These are phyloP conservation scores for Dactylellina haptotyla DNA, from an alignment of 2,329 filamentous ascomycete genomes.

Conservation along the genomic window DNA sequence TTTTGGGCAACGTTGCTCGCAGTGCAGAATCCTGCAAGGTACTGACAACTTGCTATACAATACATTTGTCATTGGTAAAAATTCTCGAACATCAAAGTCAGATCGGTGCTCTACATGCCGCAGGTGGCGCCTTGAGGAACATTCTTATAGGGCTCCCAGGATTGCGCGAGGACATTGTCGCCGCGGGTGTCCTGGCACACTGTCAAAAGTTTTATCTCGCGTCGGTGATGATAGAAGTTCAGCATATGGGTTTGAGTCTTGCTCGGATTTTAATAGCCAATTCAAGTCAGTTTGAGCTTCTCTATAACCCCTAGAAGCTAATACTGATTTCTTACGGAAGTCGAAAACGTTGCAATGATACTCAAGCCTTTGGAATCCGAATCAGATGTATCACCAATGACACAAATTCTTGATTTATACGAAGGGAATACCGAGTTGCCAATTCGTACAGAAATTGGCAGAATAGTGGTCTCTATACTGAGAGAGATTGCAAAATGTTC, in stretches of 20 bases:
- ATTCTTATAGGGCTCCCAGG: conserved; percentile 61
- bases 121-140: conserved; percentile 65
- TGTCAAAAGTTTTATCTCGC: conserved; percentile 57
- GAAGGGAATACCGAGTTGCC: conserved; percentile 63
- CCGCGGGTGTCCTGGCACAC: conserved; percentile 14
- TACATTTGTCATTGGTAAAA: conserved; percentile 62
- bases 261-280: conserved; percentile 61
- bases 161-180: conserved; percentile 15
- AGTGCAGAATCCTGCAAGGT: conserved; percentile 62
- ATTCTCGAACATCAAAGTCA: conserved; percentile 61
- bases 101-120: conserved; percentile 63
- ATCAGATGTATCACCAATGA: conserved; percentile 50
- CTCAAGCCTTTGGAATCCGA: conserved; percentile 59
- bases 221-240: conserved; percentile 62
- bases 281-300: conserved; percentile 64
- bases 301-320: conserved; percentile 59
- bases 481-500: conserved; percentile 60
- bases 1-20: conserved; percentile 65
- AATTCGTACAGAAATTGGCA: conserved; percentile 65
- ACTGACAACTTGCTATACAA: conserved; percentile 61
- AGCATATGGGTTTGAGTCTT: conserved; percentile 61
- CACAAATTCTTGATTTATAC: conserved; percentile 61
- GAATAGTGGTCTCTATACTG: conserved; percentile 64
- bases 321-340: conserved; percentile 59
- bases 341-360: conserved; percentile 61